Percentiles rank a stretch among this genome's conserved stretches.
Conservation (phyloP, 2,329 filamentous ascomycete species). For the Talaromyces sp. region DNA sequence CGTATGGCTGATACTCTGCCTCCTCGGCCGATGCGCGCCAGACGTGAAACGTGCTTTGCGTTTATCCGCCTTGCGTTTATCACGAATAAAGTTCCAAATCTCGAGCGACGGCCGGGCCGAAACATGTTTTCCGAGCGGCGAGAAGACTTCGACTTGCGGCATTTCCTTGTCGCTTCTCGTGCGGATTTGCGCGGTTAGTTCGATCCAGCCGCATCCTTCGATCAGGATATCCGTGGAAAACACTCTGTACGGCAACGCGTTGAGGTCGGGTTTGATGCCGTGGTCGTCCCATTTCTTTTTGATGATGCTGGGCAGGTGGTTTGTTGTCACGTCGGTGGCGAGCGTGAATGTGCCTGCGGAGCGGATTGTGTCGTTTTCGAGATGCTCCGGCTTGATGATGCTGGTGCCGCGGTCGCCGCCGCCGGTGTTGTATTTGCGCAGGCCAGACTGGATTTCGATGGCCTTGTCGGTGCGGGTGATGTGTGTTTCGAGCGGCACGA, state of each 20-base stretch:
- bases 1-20: slow-evolving; percentile 21
- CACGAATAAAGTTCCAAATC: slow-evolving; percentile 27
- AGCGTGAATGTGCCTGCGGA: slow-evolving; percentile 73
- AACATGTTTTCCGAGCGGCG: slow-evolving; percentile 77
- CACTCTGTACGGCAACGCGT: slow-evolving; percentile 67
- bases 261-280: slow-evolving; percentile 40
- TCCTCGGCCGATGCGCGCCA: slow-evolving; percentile 12
- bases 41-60: slow-evolving; percentile 17
- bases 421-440: slow-evolving; percentile 44
- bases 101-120: slow-evolving; percentile 37
- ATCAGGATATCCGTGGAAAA: slow-evolving; percentile 79
- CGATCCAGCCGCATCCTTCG: slow-evolving; percentile 90
- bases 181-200: slow-evolving; percentile 77
- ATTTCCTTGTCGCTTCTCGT: slow-evolving; percentile 38
- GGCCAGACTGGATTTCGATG: slow-evolving; percentile 63
- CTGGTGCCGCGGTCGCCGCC: slow-evolving; percentile 47
- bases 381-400: slow-evolving; percentile 57
- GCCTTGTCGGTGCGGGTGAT: slow-evolving; percentile 77
- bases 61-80: slow-evolving; percentile 27
- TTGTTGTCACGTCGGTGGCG: slow-evolving; percentile 75
- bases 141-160: slow-evolving; percentile 78
- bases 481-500: slow-evolving; percentile 73
- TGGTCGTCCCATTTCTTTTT: slow-evolving; percentile 60
- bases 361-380: slow-evolving; percentile 44
- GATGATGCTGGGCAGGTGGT: slow-evolving; percentile 69